Evolutionary conservation across 2,329 filamentous ascomycete species (phyloP), one percentile per base, ranked within the genome.

Genomic region (Neopestalotiopsis rosae): DNA sequence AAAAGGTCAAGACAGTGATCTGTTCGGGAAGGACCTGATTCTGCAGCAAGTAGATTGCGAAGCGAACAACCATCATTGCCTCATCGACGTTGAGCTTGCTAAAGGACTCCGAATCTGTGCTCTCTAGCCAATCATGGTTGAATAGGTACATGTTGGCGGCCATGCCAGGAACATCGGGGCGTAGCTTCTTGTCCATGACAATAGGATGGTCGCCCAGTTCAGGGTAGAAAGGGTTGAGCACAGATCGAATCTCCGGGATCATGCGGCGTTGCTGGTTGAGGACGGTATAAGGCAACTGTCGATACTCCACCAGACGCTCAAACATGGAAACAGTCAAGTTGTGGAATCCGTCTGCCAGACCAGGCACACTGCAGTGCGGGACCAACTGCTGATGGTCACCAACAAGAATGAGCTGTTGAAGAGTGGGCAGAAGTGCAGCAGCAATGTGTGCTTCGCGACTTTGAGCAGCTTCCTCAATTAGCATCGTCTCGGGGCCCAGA

Each of bases 1-100:
- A 98, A 76, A 96, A 97, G 0, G 94, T 95, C 64, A 98, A 80
- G 3, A 97, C 83, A 0, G 94, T 97, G 68, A 97, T 94, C 5
- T 91, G 84, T 0, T 81, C 77, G 0, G 87, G 77, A 0, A 81
- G 73, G 1, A 91, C 81, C 0, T 91, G 91, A 71, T 95, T 95
- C 69, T 89, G 81, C 1, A 91, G 78, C 0, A 98, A 87, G 74
- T 97, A 92, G 32, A 88, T 82, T 71, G 91, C 90, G 72, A 97
- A 92, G 0, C 85, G 86, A 0, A 90, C 87, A 38, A 97, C 84
- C 91, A 97, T 95, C 1, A 88, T 82, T 0, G 93, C 93, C 76
- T 98, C 95, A 2, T 85, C 79, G 0, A 82, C 77, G 74, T 97
- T 98, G 75, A 86, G 87, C 38, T 87, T 90, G 42, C 91, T 95